These are phyloP conservation scores for Maudiozyma barnettii DNA, from an alignment of 805 yeast species.

Conservation along the genomic window DNA sequence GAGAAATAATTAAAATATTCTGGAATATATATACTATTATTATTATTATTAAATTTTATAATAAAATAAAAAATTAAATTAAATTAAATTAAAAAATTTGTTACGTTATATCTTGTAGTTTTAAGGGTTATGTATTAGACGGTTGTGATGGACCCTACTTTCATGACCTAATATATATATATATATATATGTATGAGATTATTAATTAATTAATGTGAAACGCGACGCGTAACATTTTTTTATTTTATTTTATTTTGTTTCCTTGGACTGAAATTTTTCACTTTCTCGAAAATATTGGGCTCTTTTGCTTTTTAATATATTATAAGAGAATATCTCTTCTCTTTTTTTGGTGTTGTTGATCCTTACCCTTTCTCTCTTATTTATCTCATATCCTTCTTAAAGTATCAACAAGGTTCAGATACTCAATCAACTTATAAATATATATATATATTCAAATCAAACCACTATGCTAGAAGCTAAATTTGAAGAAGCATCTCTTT, in stretches of 20 bases:
- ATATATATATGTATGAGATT: neutral
- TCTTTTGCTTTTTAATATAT: neutral
- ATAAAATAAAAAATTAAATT: neutral
- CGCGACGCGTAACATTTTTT: conserved; percentile 6
- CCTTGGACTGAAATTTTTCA: neutral
- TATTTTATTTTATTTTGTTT: neutral
- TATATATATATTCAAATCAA: neutral
- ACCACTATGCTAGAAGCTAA: conserved; percentile 86
- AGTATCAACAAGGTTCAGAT: too few species aligned
- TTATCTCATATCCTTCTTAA: neutral
- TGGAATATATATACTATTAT: neutral
- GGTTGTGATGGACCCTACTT: too few species aligned
- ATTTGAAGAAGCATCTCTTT: conserved; percentile 82
- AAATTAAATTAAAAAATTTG: too few species aligned
- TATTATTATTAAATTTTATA: too few species aligned
- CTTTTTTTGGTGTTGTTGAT: too few species aligned
- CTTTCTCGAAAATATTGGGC: neutral
- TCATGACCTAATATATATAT: too few species aligned
- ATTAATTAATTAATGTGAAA: neutral
- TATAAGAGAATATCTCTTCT: too few species aligned
- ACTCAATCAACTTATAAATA: neutral
- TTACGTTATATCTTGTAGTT: too few species aligned
- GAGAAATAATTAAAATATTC: neutral
- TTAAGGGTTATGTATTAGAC: too few species aligned
- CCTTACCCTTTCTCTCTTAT: neutral